phyloP scores from a whole-genome alignment of 768 basidiomycete genomes.

The Xerocomellus chrysenteron region DNA sequence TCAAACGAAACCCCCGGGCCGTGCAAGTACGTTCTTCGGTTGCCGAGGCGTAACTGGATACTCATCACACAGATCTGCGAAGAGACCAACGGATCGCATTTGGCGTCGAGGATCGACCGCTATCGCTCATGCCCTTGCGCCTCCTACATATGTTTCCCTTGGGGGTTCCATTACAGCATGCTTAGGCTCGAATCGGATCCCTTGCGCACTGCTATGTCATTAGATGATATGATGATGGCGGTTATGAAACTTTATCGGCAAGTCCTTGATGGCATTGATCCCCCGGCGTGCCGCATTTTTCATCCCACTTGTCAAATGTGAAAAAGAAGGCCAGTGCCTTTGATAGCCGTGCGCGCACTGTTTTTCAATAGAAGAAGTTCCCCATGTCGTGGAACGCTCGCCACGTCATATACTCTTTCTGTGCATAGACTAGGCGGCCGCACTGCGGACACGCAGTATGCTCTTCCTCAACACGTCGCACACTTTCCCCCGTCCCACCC shows the following conservation, averaged over 20 bases:
- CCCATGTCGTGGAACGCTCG: constrained; percentile 17
- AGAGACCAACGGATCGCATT: constrained; percentile 11
- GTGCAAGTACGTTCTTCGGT: constrained; percentile 18
- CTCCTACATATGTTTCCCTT: constrained; percentile 12
- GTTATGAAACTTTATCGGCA: constrained; percentile 31
- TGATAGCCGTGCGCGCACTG: constrained; percentile 18
- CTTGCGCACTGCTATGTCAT: constrained; percentile 18
- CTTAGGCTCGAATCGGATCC: constrained; percentile 9
- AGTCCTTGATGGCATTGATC: constrained; percentile 29
- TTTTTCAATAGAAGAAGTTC: constrained; percentile 20
- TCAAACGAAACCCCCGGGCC: constrained; percentile 5
- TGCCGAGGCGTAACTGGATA: constrained; percentile 13
- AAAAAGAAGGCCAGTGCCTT: constrained; percentile 24
- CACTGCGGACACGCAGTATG: constrained; percentile 24
- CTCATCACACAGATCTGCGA: constrained; percentile 19
- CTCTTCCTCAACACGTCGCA: constrained; percentile 3
- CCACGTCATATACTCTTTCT: constrained; percentile 20
- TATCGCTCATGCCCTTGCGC: constrained; percentile 4
- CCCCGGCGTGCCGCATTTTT: constrained; percentile 19
- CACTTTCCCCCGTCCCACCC: background rate
- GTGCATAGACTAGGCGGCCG: constrained; percentile 15
- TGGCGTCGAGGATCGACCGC: constrained; percentile 23
- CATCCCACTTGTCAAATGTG: constrained; percentile 19
- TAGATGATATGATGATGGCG: constrained; percentile 22
- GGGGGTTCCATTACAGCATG: constrained; percentile 25